phyloP scores from a whole-genome alignment of 495 filamentous ascomycete species.

The Talaromyces borbonicus region DNA sequence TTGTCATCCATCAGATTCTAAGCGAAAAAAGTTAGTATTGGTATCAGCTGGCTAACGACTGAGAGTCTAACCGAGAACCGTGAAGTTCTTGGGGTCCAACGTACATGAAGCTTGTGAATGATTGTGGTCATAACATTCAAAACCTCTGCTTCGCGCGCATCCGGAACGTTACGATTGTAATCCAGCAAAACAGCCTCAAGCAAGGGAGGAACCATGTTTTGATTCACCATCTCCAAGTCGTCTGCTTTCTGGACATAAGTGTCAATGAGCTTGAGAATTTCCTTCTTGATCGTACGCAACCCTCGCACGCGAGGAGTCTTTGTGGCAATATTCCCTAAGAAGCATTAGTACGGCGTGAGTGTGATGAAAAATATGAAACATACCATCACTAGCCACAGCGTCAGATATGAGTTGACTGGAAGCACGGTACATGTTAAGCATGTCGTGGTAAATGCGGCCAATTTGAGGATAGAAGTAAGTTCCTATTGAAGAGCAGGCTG shows the following conservation, averaged over 20 bases:
- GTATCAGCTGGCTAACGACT: slow-evolving; percentile 6
- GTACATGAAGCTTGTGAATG: slow-evolving; percentile 88
- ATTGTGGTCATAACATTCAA: slow-evolving; percentile 96
- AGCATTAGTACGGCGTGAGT: slow-evolving; percentile 12
- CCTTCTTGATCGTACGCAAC: slow-evolving; percentile 96
- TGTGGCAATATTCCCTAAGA: slow-evolving; percentile 76
- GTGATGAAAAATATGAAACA: slow-evolving; percentile 9
- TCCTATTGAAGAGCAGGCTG: slow-evolving; percentile 90
- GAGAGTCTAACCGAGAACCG: slow-evolving; percentile 26
- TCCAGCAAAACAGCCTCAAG: slow-evolving; percentile 90
- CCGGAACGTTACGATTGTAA: slow-evolving; percentile 93
- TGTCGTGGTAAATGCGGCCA: slow-evolving; percentile 93
- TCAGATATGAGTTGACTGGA: slow-evolving; percentile 94
- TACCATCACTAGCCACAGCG: slow-evolving; percentile 78
- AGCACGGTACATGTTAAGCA: slow-evolving; percentile 97
- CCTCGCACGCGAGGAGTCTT: slow-evolving; percentile 95
- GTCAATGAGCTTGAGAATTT: slow-evolving; percentile 96
- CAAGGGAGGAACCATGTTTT: slow-evolving; percentile 92
- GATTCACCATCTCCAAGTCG: slow-evolving; percentile 83
- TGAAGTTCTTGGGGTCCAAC: slow-evolving; percentile 41
- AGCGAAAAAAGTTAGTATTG: slow-evolving; percentile 20
- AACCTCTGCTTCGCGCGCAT: slow-evolving; percentile 93
- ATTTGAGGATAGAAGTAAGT: slow-evolving; percentile 99
- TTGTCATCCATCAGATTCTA: slow-evolving; percentile 94
- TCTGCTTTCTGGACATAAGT: slow-evolving; percentile 97